Base-by-base conservation (phyloP, 2,329 filamentous ascomycete species). In the Aspergillus fumigatus region DNA sequence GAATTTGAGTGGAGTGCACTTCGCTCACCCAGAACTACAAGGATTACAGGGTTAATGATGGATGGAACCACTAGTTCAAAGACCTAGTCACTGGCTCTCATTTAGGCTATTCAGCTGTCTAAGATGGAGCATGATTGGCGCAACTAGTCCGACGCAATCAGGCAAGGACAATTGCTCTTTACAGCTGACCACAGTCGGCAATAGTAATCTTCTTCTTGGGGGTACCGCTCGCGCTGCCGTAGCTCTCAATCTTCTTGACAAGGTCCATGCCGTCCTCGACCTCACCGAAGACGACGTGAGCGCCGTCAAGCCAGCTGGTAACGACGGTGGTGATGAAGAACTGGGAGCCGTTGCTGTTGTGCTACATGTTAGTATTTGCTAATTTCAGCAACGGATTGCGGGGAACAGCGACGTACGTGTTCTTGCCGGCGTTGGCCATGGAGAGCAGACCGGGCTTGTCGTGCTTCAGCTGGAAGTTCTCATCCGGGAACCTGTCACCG, bases 361-460 rank as follows among this genome's bases (percentile, higher is more conserved):
- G 61, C 48, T 25, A 50, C 43, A 48, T 26, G n/a, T 29, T 29
- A 29, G 27, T 48, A 55, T 65, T 54, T 60, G 8, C 21, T 25
- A 26, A n/a, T 4, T 1, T 2, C 10, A 23, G 32, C 5, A 17
- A 10, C 11, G 26, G 38, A 59, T 27, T 7, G 43, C 25, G 19
- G 48, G 45, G 19, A 9, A 11, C 14, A 21, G 23, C 43, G 49
- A 74, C 82, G 72, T 79, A 85, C 83, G 93, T 97, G 88, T 97
- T 96, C 73, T 88, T 88, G 67, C 92, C 92, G 68, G 92, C 89
- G 79, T 96, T 96, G 75, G 92, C 92, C 92, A 96, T 96, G 78
- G 92, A 96, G 66, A 96, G 84, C 67, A 92, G 83, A 81, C 88
- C 89, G 62, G 88, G 87, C 69, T 81, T 79, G 76, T 76, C 77